Conservation (phyloP, 2,329 filamentous ascomycete species). For the Dactylellina haptotyla region DNA sequence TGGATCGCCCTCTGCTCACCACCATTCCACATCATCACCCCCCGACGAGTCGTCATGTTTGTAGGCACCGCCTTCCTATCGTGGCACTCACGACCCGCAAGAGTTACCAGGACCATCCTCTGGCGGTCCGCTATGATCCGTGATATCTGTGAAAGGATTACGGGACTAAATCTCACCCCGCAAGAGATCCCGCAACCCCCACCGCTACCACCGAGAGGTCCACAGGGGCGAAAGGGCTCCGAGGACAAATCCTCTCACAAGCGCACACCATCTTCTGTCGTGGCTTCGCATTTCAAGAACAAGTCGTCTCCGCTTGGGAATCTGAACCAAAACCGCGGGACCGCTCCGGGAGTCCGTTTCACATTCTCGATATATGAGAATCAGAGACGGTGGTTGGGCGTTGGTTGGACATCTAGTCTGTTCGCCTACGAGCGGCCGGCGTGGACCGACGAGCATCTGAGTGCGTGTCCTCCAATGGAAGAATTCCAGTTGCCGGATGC, state of each 20-base stretch:
- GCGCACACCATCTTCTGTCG: conserved; percentile 62
- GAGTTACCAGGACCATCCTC: conserved; percentile 84
- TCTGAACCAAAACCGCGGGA: conserved; percentile 62
- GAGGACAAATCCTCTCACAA: conserved; percentile 63
- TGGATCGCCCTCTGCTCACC: conserved; percentile 87
- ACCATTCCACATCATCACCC: conserved; percentile 85
- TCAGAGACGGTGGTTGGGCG: conserved; percentile 90
- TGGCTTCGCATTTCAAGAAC: conserved; percentile 58
- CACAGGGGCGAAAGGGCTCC: conserved; percentile 60
- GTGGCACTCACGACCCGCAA: conserved; percentile 88
- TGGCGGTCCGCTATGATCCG: conserved; percentile 87
- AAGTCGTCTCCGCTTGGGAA: conserved; percentile 60
- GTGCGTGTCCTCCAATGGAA: conserved; percentile 78
- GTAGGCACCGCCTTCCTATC: conserved; percentile 87
- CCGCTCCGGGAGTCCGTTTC: conserved; percentile 85
- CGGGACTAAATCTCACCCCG: conserved; percentile 71
- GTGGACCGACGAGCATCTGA: conserved; percentile 97
- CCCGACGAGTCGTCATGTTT: conserved; percentile 82
- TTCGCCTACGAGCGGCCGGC: conserved; percentile 88
- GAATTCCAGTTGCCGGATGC: conserved; percentile 74
- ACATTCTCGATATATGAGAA: conserved; percentile 98
- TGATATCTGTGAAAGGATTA: conserved; percentile 75
- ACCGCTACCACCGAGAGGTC: conserved; percentile 58
- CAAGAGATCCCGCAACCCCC: conserved; percentile 56
- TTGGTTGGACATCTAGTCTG: conserved; percentile 92